Evolutionary conservation across 2,329 filamentous ascomycete species (phyloP).

Genomic region (Colletotrichum sp.): DNA sequence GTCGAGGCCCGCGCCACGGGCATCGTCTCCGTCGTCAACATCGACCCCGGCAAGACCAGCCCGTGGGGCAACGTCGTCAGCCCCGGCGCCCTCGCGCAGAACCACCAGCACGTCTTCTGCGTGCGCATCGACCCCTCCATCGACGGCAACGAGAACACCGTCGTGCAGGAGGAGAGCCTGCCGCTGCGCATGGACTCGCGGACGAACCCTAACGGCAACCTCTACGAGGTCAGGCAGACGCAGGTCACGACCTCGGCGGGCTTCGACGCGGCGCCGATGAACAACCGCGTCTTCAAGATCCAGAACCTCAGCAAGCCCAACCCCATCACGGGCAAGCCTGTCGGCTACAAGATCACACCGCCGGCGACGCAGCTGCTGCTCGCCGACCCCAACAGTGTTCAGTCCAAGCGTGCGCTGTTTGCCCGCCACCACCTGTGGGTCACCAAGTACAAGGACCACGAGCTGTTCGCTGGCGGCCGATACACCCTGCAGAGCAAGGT

Average conservation of each 20-base stretch:
- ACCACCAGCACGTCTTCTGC: slow-evolving; percentile 64
- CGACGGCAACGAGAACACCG: slow-evolving; percentile 56
- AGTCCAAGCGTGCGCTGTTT: slow-evolving; percentile 29
- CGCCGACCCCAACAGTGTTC: slow-evolving; percentile 21
- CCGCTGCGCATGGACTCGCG: slow-evolving; percentile 46
- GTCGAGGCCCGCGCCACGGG: slow-evolving; percentile 30
- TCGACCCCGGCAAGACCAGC: slow-evolving; percentile 52
- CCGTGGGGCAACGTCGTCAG: slow-evolving; percentile 54
- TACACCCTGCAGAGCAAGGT: slow-evolving; percentile 38
- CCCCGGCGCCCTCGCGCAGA: slow-evolving; percentile 57
- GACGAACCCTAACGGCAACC: slow-evolving; percentile 55
- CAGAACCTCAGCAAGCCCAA: slow-evolving; percentile 28
- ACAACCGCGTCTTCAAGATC: slow-evolving; percentile 34
- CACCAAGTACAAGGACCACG: slow-evolving; percentile 30
- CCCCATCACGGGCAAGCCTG: slow-evolving; percentile 35
- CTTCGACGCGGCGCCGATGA: slow-evolving; percentile 46
- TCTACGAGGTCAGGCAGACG: slow-evolving; percentile 47
- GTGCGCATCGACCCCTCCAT: slow-evolving; percentile 59
- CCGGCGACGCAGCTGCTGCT: slow-evolving; percentile 39
- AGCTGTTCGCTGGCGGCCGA: slow-evolving; percentile 32
- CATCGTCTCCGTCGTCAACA: slow-evolving; percentile 49
- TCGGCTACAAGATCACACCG: slow-evolving; percentile 41
- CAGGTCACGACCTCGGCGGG: slow-evolving; percentile 43
- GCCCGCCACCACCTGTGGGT: slow-evolving; percentile 32
- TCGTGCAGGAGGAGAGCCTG: slow-evolving; percentile 62